These are phyloP conservation scores for Phytophthora ramorum DNA, from an alignment of 352 stramenopile species.

Conservation along the genomic window DNA sequence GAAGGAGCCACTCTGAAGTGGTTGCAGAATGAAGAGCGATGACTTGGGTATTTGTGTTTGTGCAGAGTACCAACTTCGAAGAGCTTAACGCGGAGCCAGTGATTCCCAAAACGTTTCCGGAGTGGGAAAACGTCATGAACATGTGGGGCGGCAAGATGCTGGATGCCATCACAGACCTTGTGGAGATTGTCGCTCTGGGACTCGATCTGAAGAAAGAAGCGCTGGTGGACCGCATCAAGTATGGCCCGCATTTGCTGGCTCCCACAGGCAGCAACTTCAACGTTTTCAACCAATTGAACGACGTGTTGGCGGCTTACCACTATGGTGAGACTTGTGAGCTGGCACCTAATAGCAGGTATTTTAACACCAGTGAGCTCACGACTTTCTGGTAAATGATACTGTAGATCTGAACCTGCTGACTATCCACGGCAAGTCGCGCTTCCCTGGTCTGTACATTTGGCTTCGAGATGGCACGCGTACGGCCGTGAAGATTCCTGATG, in stretches of 20 bases:
- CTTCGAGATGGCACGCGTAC: slow-evolving; percentile 87
- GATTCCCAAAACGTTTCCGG: slow-evolving; percentile 81
- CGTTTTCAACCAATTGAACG: slow-evolving; percentile 79
- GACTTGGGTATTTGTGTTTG: not conserved
- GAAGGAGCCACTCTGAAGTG: not conserved
- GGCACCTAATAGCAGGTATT: not conserved
- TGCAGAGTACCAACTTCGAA: slow-evolving; percentile 71
- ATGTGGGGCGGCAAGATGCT: slow-evolving; percentile 94
- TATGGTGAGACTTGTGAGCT: slow-evolving; percentile 56
- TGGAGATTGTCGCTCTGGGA: slow-evolving; percentile 89
- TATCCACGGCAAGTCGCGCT: slow-evolving; percentile 93
- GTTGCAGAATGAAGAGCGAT: slow-evolving; percentile 4
- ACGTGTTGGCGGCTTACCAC: slow-evolving; percentile 93
- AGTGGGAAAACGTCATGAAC: slow-evolving; percentile 92
- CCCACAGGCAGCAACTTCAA: slow-evolving; percentile 92
- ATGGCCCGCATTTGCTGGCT: slow-evolving; percentile 90
- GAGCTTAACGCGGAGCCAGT: slow-evolving; percentile 91
- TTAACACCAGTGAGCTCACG: slow-evolving; percentile 2
- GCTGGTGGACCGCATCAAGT: slow-evolving; percentile 81
- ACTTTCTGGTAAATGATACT: slow-evolving; percentile 7
- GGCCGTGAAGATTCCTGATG: slow-evolving; percentile 89
- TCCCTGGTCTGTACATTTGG: slow-evolving; percentile 93
- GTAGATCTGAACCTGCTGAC: slow-evolving; percentile 93
- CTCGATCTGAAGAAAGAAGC: slow-evolving; percentile 85
- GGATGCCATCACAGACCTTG: slow-evolving; percentile 75